Evolutionary conservation across 257 asterid genomes (phyloP).

Genomic region (Voacanga thouarsii): DNA sequence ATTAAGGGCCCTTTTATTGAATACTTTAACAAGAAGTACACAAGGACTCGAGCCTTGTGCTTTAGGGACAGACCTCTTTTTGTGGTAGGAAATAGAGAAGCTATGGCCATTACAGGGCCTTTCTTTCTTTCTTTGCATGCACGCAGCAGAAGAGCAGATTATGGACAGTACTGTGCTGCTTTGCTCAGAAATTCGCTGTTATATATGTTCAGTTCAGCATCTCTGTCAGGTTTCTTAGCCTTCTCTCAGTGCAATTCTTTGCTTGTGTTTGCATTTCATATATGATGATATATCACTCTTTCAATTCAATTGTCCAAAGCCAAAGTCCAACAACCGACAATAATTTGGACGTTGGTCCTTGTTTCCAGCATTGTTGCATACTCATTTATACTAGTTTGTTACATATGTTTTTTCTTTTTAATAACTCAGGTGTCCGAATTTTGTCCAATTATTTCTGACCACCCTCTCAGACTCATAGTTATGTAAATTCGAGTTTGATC

Average conservation of each 20-base stretch:
- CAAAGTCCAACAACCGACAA: conserved; percentile 6
- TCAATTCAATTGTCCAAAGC: background rate
- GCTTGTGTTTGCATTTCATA: background rate
- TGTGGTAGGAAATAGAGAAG: conserved; percentile 8
- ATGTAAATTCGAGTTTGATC: no score
- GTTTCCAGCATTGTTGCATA: background rate
- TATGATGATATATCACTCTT: background rate
- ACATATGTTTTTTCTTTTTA: background rate
- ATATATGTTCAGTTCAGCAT: background rate
- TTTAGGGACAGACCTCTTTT: background rate
- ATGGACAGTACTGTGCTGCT: background rate
- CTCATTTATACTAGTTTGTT: background rate
- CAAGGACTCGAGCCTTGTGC: conserved; percentile 10
- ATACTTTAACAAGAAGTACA: background rate
- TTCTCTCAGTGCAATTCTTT: background rate
- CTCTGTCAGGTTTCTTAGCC: background rate
- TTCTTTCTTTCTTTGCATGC: conserved; percentile 4
- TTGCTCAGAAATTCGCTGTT: background rate
- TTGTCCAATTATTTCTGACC: no score
- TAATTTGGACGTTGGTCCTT: background rate
- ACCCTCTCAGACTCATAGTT: no score
- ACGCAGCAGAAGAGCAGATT: conserved; percentile 6
- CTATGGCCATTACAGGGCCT: conserved; percentile 1
- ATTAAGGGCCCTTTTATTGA: background rate
- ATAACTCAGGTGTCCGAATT: no score